Evolutionary conservation across 768 basidiomycete species (phyloP).

Genomic region (Pilatotrama ljubarskyi): DNA sequence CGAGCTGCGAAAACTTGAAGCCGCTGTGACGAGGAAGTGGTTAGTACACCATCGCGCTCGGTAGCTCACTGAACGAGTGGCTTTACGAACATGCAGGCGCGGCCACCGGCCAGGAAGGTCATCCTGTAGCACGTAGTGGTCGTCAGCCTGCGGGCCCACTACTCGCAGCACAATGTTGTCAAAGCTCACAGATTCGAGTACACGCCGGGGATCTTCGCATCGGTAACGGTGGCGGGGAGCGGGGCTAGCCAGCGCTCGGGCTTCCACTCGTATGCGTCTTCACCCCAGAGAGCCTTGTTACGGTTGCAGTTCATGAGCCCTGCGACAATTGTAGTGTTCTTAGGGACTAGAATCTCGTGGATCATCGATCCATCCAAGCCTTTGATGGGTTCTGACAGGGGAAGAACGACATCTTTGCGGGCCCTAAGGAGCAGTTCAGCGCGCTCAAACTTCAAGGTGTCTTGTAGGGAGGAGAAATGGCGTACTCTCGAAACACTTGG

Average conservation of each 20-base stretch:
- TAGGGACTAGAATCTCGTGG: constrained; percentile 39
- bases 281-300: constrained; percentile 46
- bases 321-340: constrained; percentile 39
- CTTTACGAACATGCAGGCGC: constrained; percentile 16
- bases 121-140: constrained; percentile 5
- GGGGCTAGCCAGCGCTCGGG: constrained; percentile 50
- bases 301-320: constrained; percentile 42
- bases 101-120: constrained; percentile 12
- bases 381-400: constrained; percentile 40
- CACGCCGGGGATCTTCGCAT: constrained; percentile 44
- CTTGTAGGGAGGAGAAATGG: not conserved
- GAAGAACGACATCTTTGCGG: constrained; percentile 40
- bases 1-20: constrained; percentile 23
- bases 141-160: not conserved
- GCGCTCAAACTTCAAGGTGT: not conserved
- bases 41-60: too few relatives aligned
- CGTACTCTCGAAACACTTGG: constrained; percentile 34
- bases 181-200: constrained; percentile 44
- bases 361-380: constrained; percentile 40
- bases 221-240: constrained; percentile 37
- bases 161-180: too few relatives aligned
- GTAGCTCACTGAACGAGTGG: too few relatives aligned
- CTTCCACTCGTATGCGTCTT: constrained; percentile 50
- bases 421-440: constrained; percentile 30
- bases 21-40: constrained; percentile 6